Percentiles rank a stretch among this genome's conserved stretches.
phyloP scores from a whole-genome alignment of 1,139 yeast species.

The Blastobotrys aristatus region DNA sequence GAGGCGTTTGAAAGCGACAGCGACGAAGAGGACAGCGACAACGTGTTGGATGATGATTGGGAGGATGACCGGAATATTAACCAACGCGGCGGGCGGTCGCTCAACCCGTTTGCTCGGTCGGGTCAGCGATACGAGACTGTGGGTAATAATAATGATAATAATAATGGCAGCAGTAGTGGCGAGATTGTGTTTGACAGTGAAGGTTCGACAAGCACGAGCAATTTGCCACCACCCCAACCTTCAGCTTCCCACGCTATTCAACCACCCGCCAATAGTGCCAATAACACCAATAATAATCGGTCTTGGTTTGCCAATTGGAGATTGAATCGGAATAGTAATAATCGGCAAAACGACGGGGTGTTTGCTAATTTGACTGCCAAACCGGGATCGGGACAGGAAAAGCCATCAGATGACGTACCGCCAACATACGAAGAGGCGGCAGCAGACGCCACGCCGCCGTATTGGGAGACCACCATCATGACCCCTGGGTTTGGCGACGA shows the following conservation, averaged over 20 bases:
- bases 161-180: not conserved
- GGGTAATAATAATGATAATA: not conserved
- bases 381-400: slow-evolving; percentile 38
- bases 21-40: slow-evolving; percentile 12
- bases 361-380: slow-evolving; percentile 88
- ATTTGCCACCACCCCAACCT: too few relatives aligned
- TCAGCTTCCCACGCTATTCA: not conserved
- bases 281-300: not conserved
- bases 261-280: not conserved
- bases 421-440: slow-evolving; percentile 96
- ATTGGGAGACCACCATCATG: slow-evolving; percentile 89
- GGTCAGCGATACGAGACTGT: not conserved
- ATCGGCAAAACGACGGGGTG: slow-evolving; percentile 69
- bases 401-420: slow-evolving; percentile 50
- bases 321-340: slow-evolving; percentile 21
- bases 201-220: not conserved
- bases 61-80: slow-evolving; percentile 22
- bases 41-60: slow-evolving; percentile 19
- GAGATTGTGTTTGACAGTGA: slow-evolving; percentile 8
- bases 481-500: slow-evolving; percentile 81
- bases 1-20: slow-evolving; percentile 27
- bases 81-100: slow-evolving; percentile 7
- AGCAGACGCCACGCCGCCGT: slow-evolving; percentile 91
- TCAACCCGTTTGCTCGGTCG: slow-evolving; percentile 8
- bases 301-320: slow-evolving; percentile 13